Base-by-base conservation (phyloP, 2,329 filamentous ascomycete genomes). In the Penicillium sp. region DNA sequence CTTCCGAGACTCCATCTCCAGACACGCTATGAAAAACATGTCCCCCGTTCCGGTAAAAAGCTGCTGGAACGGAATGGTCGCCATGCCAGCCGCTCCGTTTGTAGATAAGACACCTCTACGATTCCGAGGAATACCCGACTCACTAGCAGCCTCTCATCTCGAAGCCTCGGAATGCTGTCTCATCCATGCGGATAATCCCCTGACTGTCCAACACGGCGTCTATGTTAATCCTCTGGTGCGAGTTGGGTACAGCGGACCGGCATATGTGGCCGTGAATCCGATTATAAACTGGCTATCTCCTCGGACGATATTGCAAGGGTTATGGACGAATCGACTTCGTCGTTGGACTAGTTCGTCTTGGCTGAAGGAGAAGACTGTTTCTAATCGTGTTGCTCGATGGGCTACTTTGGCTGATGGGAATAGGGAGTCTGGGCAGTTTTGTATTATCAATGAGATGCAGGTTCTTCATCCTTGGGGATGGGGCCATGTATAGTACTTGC, bases 131-230 rank as follows among this genome's bases (percentile, higher is more conserved):
- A 75, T 87, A 20, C 63, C 80, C 0, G 84, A 88, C 61, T 78
- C 76, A 3, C 78, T 92, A 1, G 77, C 77, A 0, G 50, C 58
- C 3, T 61, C 60, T 27, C 68, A 72, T 40, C 74, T 90, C 24
- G 88, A 91, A 67, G 87, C 78, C n/a, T 87, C 82, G 12, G 87
- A 91, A 68, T 90, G 87, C 72, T 91, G 88, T 67, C 78, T 91
- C 45, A 70, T 73, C 15, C 69, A 73, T 33, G 66, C 63, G 3
- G 71, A 73, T 46, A 71, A 71, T 48, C 62, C 63, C 1, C 55
- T 70, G 0, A 65, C 66, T 0, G 25, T 35, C 2, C 37, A 56
- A 3, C 61, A 63, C 28, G 69, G 70, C 4, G 60, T 72, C 4
- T 73, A 65, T 46, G 40, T 73, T 18, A 73, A 73, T 41, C 71